Evolutionary conservation across 2,329 filamentous ascomycete genomes (phyloP).

Genomic region (Teratosphaeria epicoccoides): DNA sequence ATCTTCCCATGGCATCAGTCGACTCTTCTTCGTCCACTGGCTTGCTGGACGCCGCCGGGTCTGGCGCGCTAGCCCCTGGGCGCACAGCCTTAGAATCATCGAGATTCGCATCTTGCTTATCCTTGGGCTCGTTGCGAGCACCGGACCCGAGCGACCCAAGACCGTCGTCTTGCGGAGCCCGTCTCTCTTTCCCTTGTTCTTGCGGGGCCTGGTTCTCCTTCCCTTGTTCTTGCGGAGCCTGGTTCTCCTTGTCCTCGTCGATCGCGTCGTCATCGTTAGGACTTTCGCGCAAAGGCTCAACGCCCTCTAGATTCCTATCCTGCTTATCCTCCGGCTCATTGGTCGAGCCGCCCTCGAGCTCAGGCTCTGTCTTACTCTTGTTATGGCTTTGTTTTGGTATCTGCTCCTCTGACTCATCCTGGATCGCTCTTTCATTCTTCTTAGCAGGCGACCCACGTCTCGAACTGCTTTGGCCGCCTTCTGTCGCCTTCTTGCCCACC

Average conservation of each 20-base stretch:
- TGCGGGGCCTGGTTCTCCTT: too few species aligned
- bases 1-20: slow-evolving; percentile 22
- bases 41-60: not conserved
- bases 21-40: slow-evolving; percentile 9
- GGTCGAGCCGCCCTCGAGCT: not conserved
- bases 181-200: too few species aligned
- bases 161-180: not conserved
- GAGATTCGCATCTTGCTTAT: not conserved
- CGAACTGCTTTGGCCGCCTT: slow-evolving; percentile 1
- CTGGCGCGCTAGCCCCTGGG: not conserved
- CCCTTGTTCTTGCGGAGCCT: not conserved
- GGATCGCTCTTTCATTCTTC: slow-evolving; percentile 3
- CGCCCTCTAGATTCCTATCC: slow-evolving; percentile 15
- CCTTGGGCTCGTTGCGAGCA: not conserved
- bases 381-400: not conserved
- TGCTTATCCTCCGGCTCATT: slow-evolving; percentile 15
- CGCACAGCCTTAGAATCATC: not conserved
- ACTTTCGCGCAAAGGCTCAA: slow-evolving; percentile 11
- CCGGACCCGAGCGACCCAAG: not conserved
- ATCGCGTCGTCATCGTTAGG: slow-evolving; percentile 3
- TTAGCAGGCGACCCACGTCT: slow-evolving; percentile 4
- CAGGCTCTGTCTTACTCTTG: not conserved
- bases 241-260: slow-evolving; percentile 1
- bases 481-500: slow-evolving; percentile 6
- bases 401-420: slow-evolving; percentile 2